Base-by-base conservation (phyloP, 345 rosid genomes). In the Moringa oleifera region DNA sequence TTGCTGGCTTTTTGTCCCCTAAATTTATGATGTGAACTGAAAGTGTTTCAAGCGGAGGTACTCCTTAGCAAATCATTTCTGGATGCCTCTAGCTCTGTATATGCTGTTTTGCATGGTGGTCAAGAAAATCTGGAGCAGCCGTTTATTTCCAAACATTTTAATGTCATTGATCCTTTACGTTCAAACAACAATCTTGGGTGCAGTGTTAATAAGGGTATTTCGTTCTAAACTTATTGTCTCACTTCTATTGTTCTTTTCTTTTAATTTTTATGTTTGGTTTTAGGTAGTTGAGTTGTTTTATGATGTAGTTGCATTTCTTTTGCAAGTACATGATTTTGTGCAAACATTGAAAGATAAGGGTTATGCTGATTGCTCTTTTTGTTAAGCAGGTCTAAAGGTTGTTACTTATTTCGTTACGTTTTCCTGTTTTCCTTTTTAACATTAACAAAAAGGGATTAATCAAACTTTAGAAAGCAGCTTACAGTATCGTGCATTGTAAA, bases 181-280 rank as follows among this genome's bases (percentile, higher is more conserved):
- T 61, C 66, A 31, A 83, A 81, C 80, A 83, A 83, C 78, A 83
- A 83, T 68, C 85, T 83, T 46, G 85, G 88, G 9, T 82, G 80
- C 23, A 81, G 85, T 67, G 88, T 81, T 51, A 81, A 68, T 65
- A 79, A 82, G 75, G 88, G 88, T 83, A 80, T 41, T 59, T 20
- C 51, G 46, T 18, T 56, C 22, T 31, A 18, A 23, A 62, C 23
- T 9, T 2, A 20, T 41, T 41, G 47, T 41, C 2, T 41, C 13
- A 41, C 6, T 41, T n/a, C n/a, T n/a, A n/a, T n/a, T n/a, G n/a
- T n/a, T n/a, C n/a, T n/a, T n/a, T 41, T 41, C 12, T 41, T 41
- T 41, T 9, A 2, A 41, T 41, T 41, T 28, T 53, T n/a, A 13
- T 21, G 18, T 53, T 23, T 20, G n/a, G n/a, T n/a, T n/a, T n/a